Evolutionary conservation across 1,284 basidiomycete species (phyloP).

Genomic region (Moesziomyces globuligerus): DNA sequence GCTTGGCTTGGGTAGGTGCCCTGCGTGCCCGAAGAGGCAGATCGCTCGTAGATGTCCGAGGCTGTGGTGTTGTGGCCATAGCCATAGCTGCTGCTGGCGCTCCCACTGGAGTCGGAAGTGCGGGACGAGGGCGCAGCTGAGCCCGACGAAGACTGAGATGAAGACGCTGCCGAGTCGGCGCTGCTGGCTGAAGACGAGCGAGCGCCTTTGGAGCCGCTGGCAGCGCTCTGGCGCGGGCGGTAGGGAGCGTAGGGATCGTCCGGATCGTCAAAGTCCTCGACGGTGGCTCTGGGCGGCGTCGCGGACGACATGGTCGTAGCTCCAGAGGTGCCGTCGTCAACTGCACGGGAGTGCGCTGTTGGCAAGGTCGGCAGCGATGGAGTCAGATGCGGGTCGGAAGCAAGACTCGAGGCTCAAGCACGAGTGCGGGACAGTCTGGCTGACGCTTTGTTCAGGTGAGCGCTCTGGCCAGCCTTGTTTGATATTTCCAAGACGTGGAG

Average conservation of each 20-base stretch:
- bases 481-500: neutral
- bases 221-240: slow-evolving; percentile 5
- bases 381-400: no score
- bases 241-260: slow-evolving; percentile 48
- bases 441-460: neutral
- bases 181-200: slow-evolving; percentile 3
- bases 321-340: neutral
- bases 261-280: slow-evolving; percentile 35
- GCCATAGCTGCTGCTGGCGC: neutral
- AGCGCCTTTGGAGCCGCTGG: neutral
- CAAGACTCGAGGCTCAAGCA: no score
- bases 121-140: slow-evolving; percentile 7
- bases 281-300: slow-evolving; percentile 24
- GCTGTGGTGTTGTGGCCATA: slow-evolving; percentile 3
- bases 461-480: neutral
- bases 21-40: slow-evolving; percentile 24
- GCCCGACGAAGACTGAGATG: neutral
- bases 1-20: slow-evolving; percentile 21
- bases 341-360: no score
- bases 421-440: no score
- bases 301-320: neutral
- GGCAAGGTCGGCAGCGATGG: no score
- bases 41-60: slow-evolving; percentile 23
- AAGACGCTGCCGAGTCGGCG: no score
- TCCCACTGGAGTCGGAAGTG: slow-evolving; percentile 1